Conservation (phyloP, 1,139 yeast genomes). For the Diutina ranongensis region DNA sequence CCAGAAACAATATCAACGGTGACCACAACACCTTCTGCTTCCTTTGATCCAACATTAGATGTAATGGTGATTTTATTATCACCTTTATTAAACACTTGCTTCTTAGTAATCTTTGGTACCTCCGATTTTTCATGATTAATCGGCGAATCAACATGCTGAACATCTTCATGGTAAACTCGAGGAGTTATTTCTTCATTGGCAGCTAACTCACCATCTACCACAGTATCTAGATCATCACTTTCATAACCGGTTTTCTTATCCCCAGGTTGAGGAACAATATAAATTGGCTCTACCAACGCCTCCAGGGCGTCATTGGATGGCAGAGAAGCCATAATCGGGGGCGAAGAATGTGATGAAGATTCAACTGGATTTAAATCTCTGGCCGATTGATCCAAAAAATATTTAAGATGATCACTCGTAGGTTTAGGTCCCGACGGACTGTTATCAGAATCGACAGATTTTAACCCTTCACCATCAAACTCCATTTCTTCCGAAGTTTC, state of each 20-base stretch:
- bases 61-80: not conserved
- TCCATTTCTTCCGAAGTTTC: not conserved
- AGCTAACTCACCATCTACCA: not conserved
- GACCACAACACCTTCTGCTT: not conserved
- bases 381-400: not conserved
- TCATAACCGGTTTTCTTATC: not conserved
- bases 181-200: no score
- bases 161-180: no score
- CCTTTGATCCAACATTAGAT: not conserved
- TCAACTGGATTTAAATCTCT: not conserved
- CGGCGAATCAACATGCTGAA: no score
- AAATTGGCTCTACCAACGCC: slow-evolving; percentile 4
- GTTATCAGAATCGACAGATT: not conserved
- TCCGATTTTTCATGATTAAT: not conserved
- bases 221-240: slow-evolving; percentile 3
- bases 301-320: not conserved
- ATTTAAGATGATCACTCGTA: not conserved
- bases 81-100: not conserved
- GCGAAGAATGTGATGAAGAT: not conserved
- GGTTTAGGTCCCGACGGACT: not conserved
- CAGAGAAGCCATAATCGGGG: not conserved
- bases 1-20: not conserved
- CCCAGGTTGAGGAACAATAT: not conserved
- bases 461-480: not conserved
- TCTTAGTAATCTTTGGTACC: not conserved